Base-by-base conservation (phyloP, 805 yeast species). In the Barnettozyma salicaria region DNA sequence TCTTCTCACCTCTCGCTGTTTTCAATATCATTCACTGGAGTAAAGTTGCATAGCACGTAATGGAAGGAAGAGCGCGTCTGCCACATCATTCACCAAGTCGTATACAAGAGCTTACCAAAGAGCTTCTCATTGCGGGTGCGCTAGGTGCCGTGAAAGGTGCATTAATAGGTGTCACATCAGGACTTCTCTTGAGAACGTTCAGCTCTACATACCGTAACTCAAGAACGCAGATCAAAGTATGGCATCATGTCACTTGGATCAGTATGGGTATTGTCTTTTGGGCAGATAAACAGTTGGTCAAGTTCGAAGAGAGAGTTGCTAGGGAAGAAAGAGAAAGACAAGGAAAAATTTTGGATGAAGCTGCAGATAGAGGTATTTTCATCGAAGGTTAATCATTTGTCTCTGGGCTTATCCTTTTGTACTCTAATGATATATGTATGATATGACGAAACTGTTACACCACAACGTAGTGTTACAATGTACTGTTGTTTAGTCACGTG, bases 111-210 rank as follows among this genome's bases (percentile, higher is more conserved):
- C 49, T 65, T 17, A 52, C 61, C 12, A 51, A 52, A 22, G 68
- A 64, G 58, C 55, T 67, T 6, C 48, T 61, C 4, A 46, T 54
- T 11, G 67, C 72, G 1, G 59, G 65, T 5, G 53, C 56, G 7
- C 49, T 65, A 14, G 74, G 73, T 24, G 71, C 68, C 1, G 45
- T 58, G 1, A 66, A 65, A 42, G 74, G 73, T 19, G 64, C 63
- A 0, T 37, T 61, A 9, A 48, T 66, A 24, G 64, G 72, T 30
- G 23, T 61, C 7, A 45, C 64, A 0, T 44, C 63, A 2, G 66
- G 56, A 1, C 37, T 64, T 5, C 30, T 64, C 17, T 39, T 67
- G 6, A 49, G 61, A 26, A 42, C 63, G 27, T 54, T 59, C 14
- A 60, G 64, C 3, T 59, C 63, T 8, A 50, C 59, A 1, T 65